phyloP scores from a whole-genome alignment of 495 filamentous ascomycete species.

The Lasiosphaeriaceae sp. region DNA sequence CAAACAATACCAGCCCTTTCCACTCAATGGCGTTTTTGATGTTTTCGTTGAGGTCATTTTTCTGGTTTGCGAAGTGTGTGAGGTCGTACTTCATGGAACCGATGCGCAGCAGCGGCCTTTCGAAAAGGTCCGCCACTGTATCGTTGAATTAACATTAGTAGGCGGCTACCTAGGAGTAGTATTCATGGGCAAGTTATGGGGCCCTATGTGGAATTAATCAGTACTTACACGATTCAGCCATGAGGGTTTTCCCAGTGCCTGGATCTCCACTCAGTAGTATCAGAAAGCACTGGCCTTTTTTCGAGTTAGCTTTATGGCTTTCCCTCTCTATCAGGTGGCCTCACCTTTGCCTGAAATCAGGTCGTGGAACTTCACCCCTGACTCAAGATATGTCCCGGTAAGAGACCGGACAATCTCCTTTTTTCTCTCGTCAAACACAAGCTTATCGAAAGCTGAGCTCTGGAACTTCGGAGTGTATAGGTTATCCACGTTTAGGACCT shows the following conservation, averaged over 20 bases:
- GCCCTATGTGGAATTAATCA: too few relatives aligned
- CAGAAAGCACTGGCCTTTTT: slow-evolving; percentile 25
- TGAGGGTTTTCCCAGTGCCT: slow-evolving; percentile 26
- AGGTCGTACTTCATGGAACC: slow-evolving; percentile 4
- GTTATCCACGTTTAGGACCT: not conserved
- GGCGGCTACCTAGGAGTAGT: too few relatives aligned
- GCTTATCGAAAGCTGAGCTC: slow-evolving; percentile 7
- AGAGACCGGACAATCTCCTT: slow-evolving; percentile 8
- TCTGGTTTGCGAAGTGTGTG: not conserved
- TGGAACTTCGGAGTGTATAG: not conserved
- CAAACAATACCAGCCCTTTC: slow-evolving; percentile 10
- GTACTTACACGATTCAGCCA: slow-evolving; percentile 17
- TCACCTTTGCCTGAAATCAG: slow-evolving; percentile 25
- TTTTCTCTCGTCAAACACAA: slow-evolving; percentile 10
- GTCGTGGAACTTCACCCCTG: slow-evolving; percentile 15
- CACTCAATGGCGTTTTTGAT: slow-evolving; percentile 8
- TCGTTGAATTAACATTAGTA: not conserved
- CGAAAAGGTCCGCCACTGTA: slow-evolving; percentile 9
- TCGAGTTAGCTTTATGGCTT: not conserved
- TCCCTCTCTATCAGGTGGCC: not conserved
- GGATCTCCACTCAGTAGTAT: slow-evolving; percentile 25
- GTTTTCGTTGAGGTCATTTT: slow-evolving; percentile 1
- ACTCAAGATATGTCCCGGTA: slow-evolving; percentile 3
- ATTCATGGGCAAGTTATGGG: too few relatives aligned
- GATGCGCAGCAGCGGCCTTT: slow-evolving; percentile 2